Percentiles rank a stretch among this genome's conserved stretches.
Evolutionary conservation across 2,329 filamentous ascomycete genomes (phyloP).

Genomic region (Fusarium cyanostomum): DNA sequence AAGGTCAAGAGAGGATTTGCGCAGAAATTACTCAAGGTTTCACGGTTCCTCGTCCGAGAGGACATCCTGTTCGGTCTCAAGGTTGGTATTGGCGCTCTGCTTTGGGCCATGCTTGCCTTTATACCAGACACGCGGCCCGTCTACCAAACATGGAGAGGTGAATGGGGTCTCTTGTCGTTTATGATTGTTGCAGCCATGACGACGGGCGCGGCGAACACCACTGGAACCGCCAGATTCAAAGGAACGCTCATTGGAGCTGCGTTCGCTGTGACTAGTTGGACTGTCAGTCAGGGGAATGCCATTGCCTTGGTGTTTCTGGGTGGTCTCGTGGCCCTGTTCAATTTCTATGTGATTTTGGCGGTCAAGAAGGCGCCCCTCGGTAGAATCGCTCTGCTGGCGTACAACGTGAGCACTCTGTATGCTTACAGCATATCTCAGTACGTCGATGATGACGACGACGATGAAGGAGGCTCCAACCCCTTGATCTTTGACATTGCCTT

Average conservation of each 20-base stretch:
- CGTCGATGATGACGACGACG: constrained; percentile 84
- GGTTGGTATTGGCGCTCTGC: constrained; percentile 86
- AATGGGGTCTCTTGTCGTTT: constrained; percentile 96
- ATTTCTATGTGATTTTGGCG: constrained; percentile 90
- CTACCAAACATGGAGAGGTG: constrained; percentile 89
- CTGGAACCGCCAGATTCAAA: constrained; percentile 83
- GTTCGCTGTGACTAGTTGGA: constrained; percentile 81
- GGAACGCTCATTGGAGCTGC: constrained; percentile 85
- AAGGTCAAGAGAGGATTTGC: constrained; percentile 56
- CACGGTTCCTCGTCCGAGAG: constrained; percentile 62
- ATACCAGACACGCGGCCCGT: constrained; percentile 78
- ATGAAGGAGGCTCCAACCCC: constrained; percentile 85
- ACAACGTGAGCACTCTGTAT: constrained; percentile 94
- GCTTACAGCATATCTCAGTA: constrained; percentile 87
- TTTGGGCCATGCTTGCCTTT: constrained; percentile 92
- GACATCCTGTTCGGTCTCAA: constrained; percentile 85
- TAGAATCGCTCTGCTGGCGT: constrained; percentile 92
- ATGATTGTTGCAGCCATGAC: constrained; percentile 99
- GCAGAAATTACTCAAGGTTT: constrained; percentile 55
- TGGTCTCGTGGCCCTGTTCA: constrained; percentile 81
- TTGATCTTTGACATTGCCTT: constrained; percentile 88
- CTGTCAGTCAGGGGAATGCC: constrained; percentile 76
- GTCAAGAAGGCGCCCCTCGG: constrained; percentile 88
- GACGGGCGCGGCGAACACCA: constrained; percentile 94
- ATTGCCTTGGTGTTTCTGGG: constrained; percentile 82